Conservation (phyloP, 2,329 filamentous ascomycete species). For the Teratosphaeria gauchensis region DNA sequence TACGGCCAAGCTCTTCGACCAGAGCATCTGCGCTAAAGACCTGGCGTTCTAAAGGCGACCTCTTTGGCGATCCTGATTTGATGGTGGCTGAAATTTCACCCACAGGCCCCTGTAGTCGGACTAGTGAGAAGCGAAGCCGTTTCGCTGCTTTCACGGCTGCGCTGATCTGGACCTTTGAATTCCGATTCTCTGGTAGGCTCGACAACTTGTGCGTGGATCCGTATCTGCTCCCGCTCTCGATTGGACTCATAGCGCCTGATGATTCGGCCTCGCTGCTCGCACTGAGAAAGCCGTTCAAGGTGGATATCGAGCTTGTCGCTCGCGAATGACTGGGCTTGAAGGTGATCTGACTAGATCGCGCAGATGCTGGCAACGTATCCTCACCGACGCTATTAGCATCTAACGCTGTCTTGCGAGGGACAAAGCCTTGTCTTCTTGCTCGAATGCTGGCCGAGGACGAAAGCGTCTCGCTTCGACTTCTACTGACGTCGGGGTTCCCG, state of each 20-base stretch:
- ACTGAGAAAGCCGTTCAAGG: slow-evolving; percentile 13
- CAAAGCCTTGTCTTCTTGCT: slow-evolving; percentile 51
- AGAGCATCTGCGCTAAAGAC: slow-evolving; percentile 48
- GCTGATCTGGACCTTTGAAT: slow-evolving; percentile 14
- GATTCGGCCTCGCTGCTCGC: slow-evolving; percentile 22
- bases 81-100: slow-evolving; percentile 29
- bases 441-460: slow-evolving; percentile 39
- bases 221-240: slow-evolving; percentile 17
- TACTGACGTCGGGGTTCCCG: slow-evolving; percentile 58
- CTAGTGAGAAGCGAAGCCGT: slow-evolving; percentile 19
- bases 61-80: slow-evolving; percentile 35
- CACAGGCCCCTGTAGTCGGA: slow-evolving; percentile 19
- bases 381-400: slow-evolving; percentile 32
- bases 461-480: slow-evolving; percentile 54
- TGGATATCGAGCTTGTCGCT: slow-evolving; percentile 22
- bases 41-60: slow-evolving; percentile 45
- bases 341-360: slow-evolving; percentile 39
- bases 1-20: slow-evolving; percentile 46
- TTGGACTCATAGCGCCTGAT: slow-evolving; percentile 24
- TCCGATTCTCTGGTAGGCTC: slow-evolving; percentile 18
- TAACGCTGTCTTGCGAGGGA: slow-evolving; percentile 38
- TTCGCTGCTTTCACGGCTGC: slow-evolving; percentile 17
- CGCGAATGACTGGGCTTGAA: slow-evolving; percentile 24
- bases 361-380: slow-evolving; percentile 11
- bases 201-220: slow-evolving; percentile 13